Conservation (phyloP, 441 rosid species). For the Hura crepitans region DNA sequence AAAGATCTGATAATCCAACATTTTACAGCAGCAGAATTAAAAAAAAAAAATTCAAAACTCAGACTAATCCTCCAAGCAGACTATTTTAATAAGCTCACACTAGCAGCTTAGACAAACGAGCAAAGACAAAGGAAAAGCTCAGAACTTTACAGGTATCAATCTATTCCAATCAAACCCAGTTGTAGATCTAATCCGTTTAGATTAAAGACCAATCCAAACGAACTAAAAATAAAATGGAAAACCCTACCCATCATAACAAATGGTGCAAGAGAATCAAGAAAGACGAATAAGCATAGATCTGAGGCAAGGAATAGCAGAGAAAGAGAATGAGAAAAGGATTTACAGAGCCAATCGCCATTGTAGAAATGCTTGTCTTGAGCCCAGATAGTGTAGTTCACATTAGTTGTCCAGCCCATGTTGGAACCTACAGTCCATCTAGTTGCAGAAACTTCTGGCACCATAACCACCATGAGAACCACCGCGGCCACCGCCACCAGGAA, state of each 20-base stretch:
- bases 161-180: slow-evolving; percentile 17
- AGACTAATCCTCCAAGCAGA: slow-evolving; percentile 5
- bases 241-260: neutral
- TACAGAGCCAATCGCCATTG: slow-evolving; percentile 95
- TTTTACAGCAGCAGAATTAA: neutral
- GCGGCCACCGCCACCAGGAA: slow-evolving; percentile 26
- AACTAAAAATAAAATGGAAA: slow-evolving; percentile 10
- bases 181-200: slow-evolving; percentile 30
- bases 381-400: slow-evolving; percentile 73
- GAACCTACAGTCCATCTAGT: slow-evolving; percentile 61
- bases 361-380: slow-evolving; percentile 70
- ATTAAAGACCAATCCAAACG: slow-evolving; percentile 1
- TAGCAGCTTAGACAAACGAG: neutral
- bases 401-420: slow-evolving; percentile 56
- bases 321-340: slow-evolving; percentile 15
- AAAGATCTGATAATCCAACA: slow-evolving; percentile 1
- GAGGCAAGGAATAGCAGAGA: slow-evolving; percentile 4
- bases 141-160: slow-evolving; percentile 6
- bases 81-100: neutral
- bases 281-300: slow-evolving; percentile 27
- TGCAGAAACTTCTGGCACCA: slow-evolving; percentile 52
- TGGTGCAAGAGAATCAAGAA: neutral
- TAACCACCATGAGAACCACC: slow-evolving; percentile 27
- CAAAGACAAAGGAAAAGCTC: neutral
- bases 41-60: too few species aligned